Base-by-base conservation (phyloP, 495 filamentous ascomycete species). In the Podospora australis region DNA sequence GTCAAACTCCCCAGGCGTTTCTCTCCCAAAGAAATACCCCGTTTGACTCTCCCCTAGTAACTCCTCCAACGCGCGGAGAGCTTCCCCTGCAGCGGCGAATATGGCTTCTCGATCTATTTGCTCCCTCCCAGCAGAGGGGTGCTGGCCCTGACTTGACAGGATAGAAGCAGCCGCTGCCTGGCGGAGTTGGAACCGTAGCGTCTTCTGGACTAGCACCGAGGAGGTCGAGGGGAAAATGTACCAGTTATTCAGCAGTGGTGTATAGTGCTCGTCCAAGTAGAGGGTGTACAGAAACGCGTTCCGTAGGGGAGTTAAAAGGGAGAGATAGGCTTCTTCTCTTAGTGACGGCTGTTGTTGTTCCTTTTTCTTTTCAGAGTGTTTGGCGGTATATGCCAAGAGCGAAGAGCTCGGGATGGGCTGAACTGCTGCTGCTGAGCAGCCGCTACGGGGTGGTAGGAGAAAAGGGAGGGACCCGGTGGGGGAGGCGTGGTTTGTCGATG, bases 401-500 rank as follows among this genome's bases (percentile, higher is more conserved):
- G 26, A 44, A 32, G 62, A 41, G 49, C 49, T 58, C 17, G 56
- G 70, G 46, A 55, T 59, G 44, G 50, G 48, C 46, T 34, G 10
- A 8, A n/a, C n/a, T n/a, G n/a, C 23, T 36, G 65, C 39, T 46
- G 49, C 56, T 25, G 56, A 68, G 48, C 51, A 59, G 48, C 41
- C 58, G 38, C 53, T 23, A 3, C 60, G 44, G 2, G 73, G 58
- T 6, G 87, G 84, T 8, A 91, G 77, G 39, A 98, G 78, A 69
- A 95, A 98, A 8, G 92, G 92, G 24, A 98, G 77, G 16, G 81
- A 73, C 46, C 91, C 91, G 25, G 82, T 83, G 0, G 92, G 91
- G 10, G 90, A 95, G 32, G 92, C 89, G 67, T 97, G 92, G 65
- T 96, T 96, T 52, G 79, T 95, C 14, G 90, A 92, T 8, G 87